Percentiles rank a stretch among this genome's conserved stretches.
Conservation (phyloP, 2,329 filamentous ascomycete genomes). For the Tolypocladium tropicale region DNA sequence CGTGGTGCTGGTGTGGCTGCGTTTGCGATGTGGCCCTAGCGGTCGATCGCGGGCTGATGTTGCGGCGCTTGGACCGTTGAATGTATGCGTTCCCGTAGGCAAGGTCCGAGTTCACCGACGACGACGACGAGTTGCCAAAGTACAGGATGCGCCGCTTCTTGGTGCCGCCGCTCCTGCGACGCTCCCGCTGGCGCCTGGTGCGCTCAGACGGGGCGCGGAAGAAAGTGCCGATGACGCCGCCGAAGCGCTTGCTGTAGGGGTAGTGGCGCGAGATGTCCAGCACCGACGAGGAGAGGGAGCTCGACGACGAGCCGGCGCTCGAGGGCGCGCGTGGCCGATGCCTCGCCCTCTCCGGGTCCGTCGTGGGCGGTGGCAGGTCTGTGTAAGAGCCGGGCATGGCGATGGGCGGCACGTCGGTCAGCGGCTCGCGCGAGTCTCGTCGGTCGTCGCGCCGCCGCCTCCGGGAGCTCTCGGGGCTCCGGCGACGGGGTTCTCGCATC, state of each 20-base stretch:
- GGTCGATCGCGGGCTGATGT: conserved; percentile 11
- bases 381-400: conserved; percentile 4
- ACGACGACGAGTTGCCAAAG: conserved; percentile 54
- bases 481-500: conserved; percentile 45
- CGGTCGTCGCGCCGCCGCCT: conserved; percentile 32
- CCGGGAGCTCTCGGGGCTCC: conserved; percentile 45
- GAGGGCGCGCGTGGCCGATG: conserved; percentile 17
- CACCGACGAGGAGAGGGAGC: conserved; percentile 47
- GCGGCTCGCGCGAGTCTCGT: conserved; percentile 20
- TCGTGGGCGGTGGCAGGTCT: not conserved
- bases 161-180: conserved; percentile 29
- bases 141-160: conserved; percentile 45
- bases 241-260: conserved; percentile 32
- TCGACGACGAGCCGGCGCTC: conserved; percentile 30
- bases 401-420: conserved; percentile 9
- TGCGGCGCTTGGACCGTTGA: conserved; percentile 24
- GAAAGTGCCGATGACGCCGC: conserved; percentile 51
- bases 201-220: conserved; percentile 52
- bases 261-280: conserved; percentile 55
- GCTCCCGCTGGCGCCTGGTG: conserved; percentile 21
- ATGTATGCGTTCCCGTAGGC: conserved; percentile 56
- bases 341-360: not conserved
- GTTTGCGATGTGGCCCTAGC: not conserved
- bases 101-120: conserved; percentile 57
- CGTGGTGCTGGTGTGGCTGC: not conserved